phyloP scores from a whole-genome alignment of 176 grass and related monocot genomes.

The Bolboschoenus planiculmis region DNA sequence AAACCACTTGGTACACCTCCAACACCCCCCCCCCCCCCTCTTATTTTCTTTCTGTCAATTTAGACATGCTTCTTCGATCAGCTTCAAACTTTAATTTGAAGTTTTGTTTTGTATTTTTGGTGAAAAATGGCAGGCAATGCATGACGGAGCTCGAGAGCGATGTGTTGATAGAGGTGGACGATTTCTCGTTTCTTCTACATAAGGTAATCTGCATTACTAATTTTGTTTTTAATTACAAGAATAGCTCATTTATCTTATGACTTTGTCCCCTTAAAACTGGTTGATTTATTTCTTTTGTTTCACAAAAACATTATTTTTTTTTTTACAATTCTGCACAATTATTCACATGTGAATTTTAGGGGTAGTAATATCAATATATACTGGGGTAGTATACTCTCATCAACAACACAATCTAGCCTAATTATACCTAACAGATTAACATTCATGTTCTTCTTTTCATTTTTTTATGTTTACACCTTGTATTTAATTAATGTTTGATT shows the following conservation, averaged over 20 bases:
- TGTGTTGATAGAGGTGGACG: conserved; percentile 22
- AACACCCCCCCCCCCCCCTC: not conserved
- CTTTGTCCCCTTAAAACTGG: not conserved
- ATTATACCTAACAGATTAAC: not conserved
- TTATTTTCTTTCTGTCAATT: not conserved
- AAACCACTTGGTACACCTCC: not conserved
- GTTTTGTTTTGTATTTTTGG: not conserved
- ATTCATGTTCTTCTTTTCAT: not conserved
- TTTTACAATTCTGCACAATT: not conserved
- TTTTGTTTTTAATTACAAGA: not conserved
- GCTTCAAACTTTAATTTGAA: not conserved
- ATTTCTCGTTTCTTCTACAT: conserved; percentile 22
- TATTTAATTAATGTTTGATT: not conserved
- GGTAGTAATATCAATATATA: not conserved
- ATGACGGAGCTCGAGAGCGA: conserved; percentile 23
- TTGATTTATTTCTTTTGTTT: not conserved
- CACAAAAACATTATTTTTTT: not conserved
- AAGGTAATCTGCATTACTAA: not conserved
- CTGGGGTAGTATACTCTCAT: not conserved
- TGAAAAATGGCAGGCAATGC: conserved; percentile 9
- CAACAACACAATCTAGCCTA: not conserved
- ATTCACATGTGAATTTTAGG: not conserved
- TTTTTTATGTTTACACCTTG: not conserved
- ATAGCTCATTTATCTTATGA: not conserved
- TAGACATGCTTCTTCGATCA: not conserved